Evolutionary conservation across 306 rosid genomes (phyloP).

Genomic region (Boehmeria nivea): DNA sequence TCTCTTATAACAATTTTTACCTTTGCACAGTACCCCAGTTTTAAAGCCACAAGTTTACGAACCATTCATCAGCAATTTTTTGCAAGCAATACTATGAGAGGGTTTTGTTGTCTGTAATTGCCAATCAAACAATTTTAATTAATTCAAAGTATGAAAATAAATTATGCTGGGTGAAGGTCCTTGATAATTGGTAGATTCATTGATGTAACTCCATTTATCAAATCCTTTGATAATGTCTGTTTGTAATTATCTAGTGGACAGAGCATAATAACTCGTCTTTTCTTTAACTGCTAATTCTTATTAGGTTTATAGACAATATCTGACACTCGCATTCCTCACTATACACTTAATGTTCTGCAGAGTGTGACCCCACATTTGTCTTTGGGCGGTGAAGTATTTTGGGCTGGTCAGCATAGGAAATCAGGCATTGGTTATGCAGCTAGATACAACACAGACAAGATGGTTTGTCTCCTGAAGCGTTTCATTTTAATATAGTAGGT

Average conservation of each 20-base stretch:
- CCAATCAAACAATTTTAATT: not conserved
- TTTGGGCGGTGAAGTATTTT: slow-evolving; percentile 95
- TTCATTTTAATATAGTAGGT: not conserved
- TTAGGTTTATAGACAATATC: not conserved
- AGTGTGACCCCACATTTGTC: slow-evolving; percentile 75
- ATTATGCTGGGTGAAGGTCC: not conserved
- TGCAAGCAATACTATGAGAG: no score
- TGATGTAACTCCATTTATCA: not conserved
- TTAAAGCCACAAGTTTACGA: no score
- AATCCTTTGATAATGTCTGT: no score
- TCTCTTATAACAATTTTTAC: no score
- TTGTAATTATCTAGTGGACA: no score
- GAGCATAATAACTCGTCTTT: no score
- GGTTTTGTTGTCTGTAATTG: no score
- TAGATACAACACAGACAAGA: slow-evolving; percentile 87
- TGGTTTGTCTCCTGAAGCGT: slow-evolving; percentile 46
- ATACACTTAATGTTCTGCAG: slow-evolving; percentile 38
- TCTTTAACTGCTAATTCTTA: not conserved
- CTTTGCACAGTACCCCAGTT: no score
- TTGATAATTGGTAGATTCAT: not conserved
- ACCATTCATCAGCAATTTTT: no score
- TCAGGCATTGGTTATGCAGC: slow-evolving; percentile 95
- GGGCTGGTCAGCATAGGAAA: slow-evolving; percentile 99
- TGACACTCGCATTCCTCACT: not conserved
- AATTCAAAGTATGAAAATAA: not conserved